These are phyloP conservation scores for Rhizopogon salebrosus DNA, from an alignment of 768 basidiomycete species.

Conservation along the genomic window DNA sequence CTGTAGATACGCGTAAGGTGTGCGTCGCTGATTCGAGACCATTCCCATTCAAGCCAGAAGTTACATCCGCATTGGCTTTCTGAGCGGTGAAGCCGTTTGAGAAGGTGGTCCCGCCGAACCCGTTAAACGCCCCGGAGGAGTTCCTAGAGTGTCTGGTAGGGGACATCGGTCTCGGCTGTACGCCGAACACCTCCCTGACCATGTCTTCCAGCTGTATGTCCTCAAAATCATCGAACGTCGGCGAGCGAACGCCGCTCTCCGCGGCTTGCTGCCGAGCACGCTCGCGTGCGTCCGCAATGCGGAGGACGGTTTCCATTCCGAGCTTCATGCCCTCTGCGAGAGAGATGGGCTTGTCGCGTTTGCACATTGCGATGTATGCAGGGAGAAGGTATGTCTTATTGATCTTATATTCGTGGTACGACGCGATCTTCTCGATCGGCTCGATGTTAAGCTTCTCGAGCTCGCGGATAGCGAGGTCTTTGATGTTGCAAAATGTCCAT, in stretches of 20 bases:
- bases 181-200: slow-evolving; percentile 28
- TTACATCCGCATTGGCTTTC: background rate
- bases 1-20: background rate
- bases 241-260: slow-evolving; percentile 21
- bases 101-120: background rate
- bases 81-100: background rate
- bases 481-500: slow-evolving; percentile 53
- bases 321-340: slow-evolving; percentile 50
- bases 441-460: slow-evolving; percentile 43
- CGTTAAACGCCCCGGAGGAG: background rate
- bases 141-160: background rate
- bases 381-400: slow-evolving; percentile 44
- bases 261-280: slow-evolving; percentile 30
- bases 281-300: slow-evolving; percentile 51
- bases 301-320: slow-evolving; percentile 52
- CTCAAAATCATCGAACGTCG: slow-evolving; percentile 20
- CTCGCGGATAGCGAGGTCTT: slow-evolving; percentile 47
- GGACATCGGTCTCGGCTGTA: background rate
- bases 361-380: slow-evolving; percentile 47
- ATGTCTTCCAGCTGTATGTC: slow-evolving; percentile 23
- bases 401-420: slow-evolving; percentile 51
- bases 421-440: slow-evolving; percentile 47
- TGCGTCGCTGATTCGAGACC: background rate
- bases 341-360: slow-evolving; percentile 44
- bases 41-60: background rate